A percentile compares a stretch with the other conserved stretches of the same genome.
Conservation (phyloP, 1,284 basidiomycete genomes). For the Coniferiporia sulphurascens region DNA sequence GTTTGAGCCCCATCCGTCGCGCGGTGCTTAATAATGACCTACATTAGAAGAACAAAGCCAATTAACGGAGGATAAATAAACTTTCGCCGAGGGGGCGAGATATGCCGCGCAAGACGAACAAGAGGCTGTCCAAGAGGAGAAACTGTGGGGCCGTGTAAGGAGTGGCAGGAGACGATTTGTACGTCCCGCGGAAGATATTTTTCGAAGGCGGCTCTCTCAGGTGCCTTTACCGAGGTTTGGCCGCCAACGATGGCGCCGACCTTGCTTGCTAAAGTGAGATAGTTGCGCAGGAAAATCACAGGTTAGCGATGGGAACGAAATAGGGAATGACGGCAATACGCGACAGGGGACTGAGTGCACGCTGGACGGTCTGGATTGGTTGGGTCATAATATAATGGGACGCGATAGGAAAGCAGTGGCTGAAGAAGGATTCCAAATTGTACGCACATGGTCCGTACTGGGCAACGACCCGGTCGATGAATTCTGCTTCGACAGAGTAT, state of each 20-base stretch:
- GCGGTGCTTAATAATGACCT: constrained; percentile 90
- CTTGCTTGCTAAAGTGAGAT: constrained; percentile 69
- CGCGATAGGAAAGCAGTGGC: background rate
- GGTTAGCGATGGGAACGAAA: background rate
- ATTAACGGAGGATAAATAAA: constrained; percentile 5
- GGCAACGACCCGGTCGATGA: constrained; percentile 77
- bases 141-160: constrained; percentile 91
- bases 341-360: background rate
- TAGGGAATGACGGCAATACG: background rate
- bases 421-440: background rate
- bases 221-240: constrained; percentile 96
- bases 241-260: constrained; percentile 89
- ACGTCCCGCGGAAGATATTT: constrained; percentile 82
- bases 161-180: constrained; percentile 90
- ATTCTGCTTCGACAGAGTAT: constrained; percentile 94
- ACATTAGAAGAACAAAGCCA: background rate
- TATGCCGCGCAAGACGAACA: constrained; percentile 40
- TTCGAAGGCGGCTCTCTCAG: constrained; percentile 90
- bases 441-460: constrained; percentile 87
- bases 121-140: constrained; percentile 90
- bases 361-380: constrained; percentile 3
- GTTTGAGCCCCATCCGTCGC: constrained; percentile 69
- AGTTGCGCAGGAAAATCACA: constrained; percentile 10
- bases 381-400: background rate
- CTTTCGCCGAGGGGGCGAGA: background rate